A percentile compares a stretch with the other conserved stretches of the same genome.
These are phyloP conservation scores for peach (Prunus persica) DNA, from an alignment of 306 rosid genomes.

Conservation along the genomic window DNA sequence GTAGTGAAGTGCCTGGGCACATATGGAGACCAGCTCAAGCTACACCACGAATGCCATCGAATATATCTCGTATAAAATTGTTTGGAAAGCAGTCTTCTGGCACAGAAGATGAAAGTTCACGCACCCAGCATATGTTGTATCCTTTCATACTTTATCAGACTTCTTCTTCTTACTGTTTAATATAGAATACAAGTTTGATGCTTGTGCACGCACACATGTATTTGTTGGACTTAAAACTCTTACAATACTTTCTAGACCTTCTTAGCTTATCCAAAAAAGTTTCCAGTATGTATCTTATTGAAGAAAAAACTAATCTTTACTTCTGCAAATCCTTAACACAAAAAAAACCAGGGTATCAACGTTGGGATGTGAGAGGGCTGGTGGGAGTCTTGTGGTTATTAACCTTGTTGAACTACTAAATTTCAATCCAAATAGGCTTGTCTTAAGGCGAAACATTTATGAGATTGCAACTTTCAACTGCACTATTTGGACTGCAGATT, in stretches of 20 bases:
- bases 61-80: slow-evolving; percentile 63
- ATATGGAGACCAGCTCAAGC: slow-evolving; percentile 46
- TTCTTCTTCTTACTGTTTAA: background rate
- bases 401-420: slow-evolving; percentile 57
- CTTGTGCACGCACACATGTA: background rate
- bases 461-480: slow-evolving; percentile 58
- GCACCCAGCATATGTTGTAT: slow-evolving; percentile 61
- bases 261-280: background rate
- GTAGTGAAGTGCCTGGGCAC: slow-evolving; percentile 36
- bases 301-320: slow-evolving; percentile 4
- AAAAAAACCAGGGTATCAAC: slow-evolving; percentile 54
- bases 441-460: slow-evolving; percentile 44
- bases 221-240: background rate
- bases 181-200: background rate
- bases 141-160: slow-evolving; percentile 32
- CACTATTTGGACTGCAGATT: slow-evolving; percentile 85
- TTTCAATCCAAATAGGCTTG: slow-evolving; percentile 34
- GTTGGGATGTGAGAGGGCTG: slow-evolving; percentile 67
- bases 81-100: slow-evolving; percentile 36
- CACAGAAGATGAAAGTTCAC: slow-evolving; percentile 31
- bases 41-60: slow-evolving; percentile 47
- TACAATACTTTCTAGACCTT: background rate
- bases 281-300: background rate
- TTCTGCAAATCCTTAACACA: slow-evolving; percentile 48
- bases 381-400: slow-evolving; percentile 62